phyloP scores from a whole-genome alignment of 2,329 filamentous ascomycete species.

The Colletotrichum musicola region DNA sequence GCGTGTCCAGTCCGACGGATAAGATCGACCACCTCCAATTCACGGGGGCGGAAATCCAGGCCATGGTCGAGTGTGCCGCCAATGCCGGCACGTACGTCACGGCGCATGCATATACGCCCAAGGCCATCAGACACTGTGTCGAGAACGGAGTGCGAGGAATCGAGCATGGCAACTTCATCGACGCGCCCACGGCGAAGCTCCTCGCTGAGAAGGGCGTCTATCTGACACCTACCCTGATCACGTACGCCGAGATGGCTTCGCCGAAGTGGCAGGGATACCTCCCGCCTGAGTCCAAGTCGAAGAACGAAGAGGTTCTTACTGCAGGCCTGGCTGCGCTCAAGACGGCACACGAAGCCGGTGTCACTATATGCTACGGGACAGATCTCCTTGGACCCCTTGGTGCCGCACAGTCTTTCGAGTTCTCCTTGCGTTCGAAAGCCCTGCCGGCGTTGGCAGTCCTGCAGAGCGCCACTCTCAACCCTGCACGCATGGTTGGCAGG shows the following conservation, averaged over 20 bases:
- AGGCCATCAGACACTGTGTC: conserved; percentile 66
- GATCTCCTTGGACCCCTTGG: conserved; percentile 50
- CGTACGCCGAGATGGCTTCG: conserved; percentile 63
- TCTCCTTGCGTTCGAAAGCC: conserved; percentile 45
- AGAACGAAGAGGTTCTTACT: conserved; percentile 64
- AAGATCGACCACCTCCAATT: conserved; percentile 67
- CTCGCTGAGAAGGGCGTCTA: conserved; percentile 63
- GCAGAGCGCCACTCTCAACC: conserved; percentile 57
- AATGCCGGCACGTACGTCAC: conserved; percentile 67
- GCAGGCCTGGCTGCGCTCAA: conserved; percentile 60
- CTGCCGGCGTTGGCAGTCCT: conserved; percentile 44
- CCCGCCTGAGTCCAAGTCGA: conserved; percentile 57
- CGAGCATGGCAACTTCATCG: conserved; percentile 60
- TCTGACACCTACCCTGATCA: conserved; percentile 67
- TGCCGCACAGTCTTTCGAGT: conserved; percentile 49
- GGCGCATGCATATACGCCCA: conserved; percentile 68
- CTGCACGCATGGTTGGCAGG: conserved; percentile 61
- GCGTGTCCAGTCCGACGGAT: conserved; percentile 69
- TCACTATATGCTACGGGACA: conserved; percentile 68
- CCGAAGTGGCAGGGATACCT: conserved; percentile 58
- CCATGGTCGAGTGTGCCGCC: conserved; percentile 63
- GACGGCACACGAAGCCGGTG: conserved; percentile 64
- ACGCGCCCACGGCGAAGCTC: conserved; percentile 58
- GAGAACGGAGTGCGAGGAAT: conserved; percentile 68
- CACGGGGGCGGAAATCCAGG: conserved; percentile 66